phyloP scores from a whole-genome alignment of 805 yeast species.

The Saturnispora silvae region DNA sequence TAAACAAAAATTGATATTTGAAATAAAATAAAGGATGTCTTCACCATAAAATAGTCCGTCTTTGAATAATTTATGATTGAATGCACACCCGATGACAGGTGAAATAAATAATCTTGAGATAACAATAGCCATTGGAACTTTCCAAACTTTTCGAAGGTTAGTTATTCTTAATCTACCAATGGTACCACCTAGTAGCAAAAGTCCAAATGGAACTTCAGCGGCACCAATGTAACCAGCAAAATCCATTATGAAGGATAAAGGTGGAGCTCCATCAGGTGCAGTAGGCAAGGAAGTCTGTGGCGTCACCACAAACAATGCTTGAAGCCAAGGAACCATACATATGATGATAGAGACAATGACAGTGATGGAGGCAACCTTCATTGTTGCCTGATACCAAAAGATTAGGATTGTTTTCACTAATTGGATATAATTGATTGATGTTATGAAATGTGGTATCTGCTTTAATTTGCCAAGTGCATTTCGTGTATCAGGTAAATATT shows the following conservation, averaged over 20 bases:
- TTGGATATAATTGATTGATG: slow-evolving; percentile 8
- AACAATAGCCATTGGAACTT: slow-evolving; percentile 49
- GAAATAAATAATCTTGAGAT: slow-evolving; percentile 49
- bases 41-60: slow-evolving; percentile 59
- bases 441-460: slow-evolving; percentile 1
- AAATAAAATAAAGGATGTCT: slow-evolving; percentile 55
- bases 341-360: slow-evolving; percentile 55
- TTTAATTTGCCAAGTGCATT: slow-evolving; percentile 2
- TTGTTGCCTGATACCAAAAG: slow-evolving; percentile 33
- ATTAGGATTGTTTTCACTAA: slow-evolving; percentile 6
- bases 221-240: slow-evolving; percentile 68
- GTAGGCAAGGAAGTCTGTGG: slow-evolving; percentile 39
- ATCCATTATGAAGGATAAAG: slow-evolving; percentile 78
- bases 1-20: slow-evolving; percentile 63
- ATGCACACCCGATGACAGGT: slow-evolving; percentile 70
- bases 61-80: slow-evolving; percentile 48
- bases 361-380: slow-evolving; percentile 63
- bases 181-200: slow-evolving; percentile 77
- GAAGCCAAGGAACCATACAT: slow-evolving; percentile 82
- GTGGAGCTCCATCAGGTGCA: slow-evolving; percentile 83
- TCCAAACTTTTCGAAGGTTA: slow-evolving; percentile 56
- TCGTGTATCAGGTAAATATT: slow-evolving; percentile 1
- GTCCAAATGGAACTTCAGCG: slow-evolving; percentile 83
- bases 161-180: slow-evolving; percentile 61
- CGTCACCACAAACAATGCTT: slow-evolving; percentile 53